phyloP scores from a whole-genome alignment of 1,139 yeast genomes.

The Arxiozyma heterogenica region DNA sequence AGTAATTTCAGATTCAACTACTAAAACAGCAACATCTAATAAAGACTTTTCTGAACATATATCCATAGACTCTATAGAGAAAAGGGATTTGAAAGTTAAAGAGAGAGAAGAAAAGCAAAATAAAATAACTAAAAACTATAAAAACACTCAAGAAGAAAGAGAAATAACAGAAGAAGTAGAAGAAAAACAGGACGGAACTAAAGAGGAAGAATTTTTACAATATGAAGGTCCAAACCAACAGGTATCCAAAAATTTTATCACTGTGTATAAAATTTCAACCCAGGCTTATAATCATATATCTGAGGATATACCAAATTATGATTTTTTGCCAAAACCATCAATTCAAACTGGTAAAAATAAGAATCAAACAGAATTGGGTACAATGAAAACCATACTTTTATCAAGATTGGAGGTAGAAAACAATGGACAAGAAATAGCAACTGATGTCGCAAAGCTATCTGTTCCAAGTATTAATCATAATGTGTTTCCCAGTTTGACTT shows the following conservation, averaged over 20 bases:
- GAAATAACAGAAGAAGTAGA: conserved; percentile 11
- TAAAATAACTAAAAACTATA: background rate
- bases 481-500: conserved; percentile 24
- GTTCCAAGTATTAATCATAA: background rate
- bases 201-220: conserved; percentile 9
- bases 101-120: background rate
- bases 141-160: conserved; percentile 1
- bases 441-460: background rate
- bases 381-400: conserved; percentile 40
- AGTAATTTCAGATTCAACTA: background rate
- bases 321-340: conserved; percentile 2
- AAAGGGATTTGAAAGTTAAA: background rate
- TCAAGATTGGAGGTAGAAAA: conserved; percentile 5
- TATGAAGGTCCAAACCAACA: conserved; percentile 61
- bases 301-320: background rate
- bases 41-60: background rate
- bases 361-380: background rate
- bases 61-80: background rate
- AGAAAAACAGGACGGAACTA: background rate
- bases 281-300: background rate
- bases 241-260: conserved; percentile 43
- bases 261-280: conserved; percentile 41
- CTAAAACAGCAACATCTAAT: background rate
- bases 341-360: background rate
- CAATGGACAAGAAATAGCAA: background rate